Conservation (phyloP, 2,329 filamentous ascomycete species). For the Coleophoma crateriformis region DNA sequence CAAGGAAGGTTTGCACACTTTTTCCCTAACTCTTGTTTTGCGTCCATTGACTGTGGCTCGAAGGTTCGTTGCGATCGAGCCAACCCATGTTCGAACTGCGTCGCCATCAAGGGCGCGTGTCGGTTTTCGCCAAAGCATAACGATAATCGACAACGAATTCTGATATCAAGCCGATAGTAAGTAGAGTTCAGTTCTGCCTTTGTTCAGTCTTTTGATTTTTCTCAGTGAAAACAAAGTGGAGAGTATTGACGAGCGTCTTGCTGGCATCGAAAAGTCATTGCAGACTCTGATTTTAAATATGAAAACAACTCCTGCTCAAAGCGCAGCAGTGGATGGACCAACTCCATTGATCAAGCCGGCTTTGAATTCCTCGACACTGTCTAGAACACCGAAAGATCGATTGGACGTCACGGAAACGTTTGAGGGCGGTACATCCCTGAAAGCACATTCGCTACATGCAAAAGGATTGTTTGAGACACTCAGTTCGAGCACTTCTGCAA, state of each 20-base stretch:
- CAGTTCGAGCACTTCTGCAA: conserved; percentile 2
- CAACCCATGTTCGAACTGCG: neutral
- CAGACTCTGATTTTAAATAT: conserved; percentile 3
- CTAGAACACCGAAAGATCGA: neutral
- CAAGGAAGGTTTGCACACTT: neutral
- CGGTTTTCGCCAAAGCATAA: conserved; percentile 2
- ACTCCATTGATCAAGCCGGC: neutral
- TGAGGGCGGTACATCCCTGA: conserved; percentile 9
- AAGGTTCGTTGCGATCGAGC: neutral
- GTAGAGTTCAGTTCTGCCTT: neutral
- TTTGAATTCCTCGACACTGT: neutral
- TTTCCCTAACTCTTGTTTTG: neutral
- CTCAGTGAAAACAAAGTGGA: conserved; percentile 11
- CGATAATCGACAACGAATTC: conserved; percentile 7
- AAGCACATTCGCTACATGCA: conserved; percentile 9
- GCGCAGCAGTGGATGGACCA: neutral
- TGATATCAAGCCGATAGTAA: conserved; percentile 13
- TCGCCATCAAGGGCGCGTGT: neutral
- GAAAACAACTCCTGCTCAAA: neutral
- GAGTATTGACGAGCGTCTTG: conserved; percentile 8
- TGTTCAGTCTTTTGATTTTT: neutral
- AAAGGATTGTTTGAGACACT: conserved; percentile 9
- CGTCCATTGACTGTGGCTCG: neutral
- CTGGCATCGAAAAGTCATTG: conserved; percentile 8
- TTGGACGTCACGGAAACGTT: neutral